These are phyloP conservation scores for Alternaria gaisen DNA, from an alignment of 2,329 filamentous ascomycete species.

Conservation along the genomic window DNA sequence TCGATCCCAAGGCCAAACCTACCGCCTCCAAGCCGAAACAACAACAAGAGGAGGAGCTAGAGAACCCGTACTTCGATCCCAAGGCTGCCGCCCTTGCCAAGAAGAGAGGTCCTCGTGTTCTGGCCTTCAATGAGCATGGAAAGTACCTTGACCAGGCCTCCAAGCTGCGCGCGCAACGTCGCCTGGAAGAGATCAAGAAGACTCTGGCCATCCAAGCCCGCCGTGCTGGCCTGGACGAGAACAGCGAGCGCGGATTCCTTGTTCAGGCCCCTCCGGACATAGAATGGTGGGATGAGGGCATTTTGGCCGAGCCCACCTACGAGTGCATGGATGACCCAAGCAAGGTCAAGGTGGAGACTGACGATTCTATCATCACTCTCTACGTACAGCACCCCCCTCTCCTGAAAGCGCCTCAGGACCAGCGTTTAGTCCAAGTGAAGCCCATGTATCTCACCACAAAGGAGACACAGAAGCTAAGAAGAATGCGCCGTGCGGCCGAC, in stretches of 20 bases:
- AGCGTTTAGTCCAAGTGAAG: slow-evolving; percentile 79
- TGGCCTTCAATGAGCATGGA: slow-evolving; percentile 93
- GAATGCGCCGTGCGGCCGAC: slow-evolving; percentile 89
- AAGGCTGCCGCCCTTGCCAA: slow-evolving; percentile 64
- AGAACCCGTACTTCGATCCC: slow-evolving; percentile 86
- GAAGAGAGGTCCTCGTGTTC: slow-evolving; percentile 70
- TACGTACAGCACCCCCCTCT: slow-evolving; percentile 94
- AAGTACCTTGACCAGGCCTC: slow-evolving; percentile 97
- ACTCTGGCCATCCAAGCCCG: slow-evolving; percentile 86
- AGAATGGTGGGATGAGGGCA: slow-evolving; percentile 97
- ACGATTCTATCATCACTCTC: slow-evolving; percentile 87
- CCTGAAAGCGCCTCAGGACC: slow-evolving; percentile 90
- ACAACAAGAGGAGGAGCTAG: slow-evolving; percentile 65
- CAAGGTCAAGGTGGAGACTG: slow-evolving; percentile 75
- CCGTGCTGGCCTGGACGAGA: slow-evolving; percentile 93
- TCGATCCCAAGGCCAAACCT: slow-evolving; percentile 40
- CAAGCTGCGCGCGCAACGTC: slow-evolving; percentile 84
- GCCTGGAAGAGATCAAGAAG: slow-evolving; percentile 93
- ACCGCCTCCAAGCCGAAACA: slow-evolving; percentile 45
- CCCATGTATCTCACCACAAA: slow-evolving; percentile 91
- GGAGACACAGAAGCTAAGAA: slow-evolving; percentile 89
- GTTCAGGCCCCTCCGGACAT: slow-evolving; percentile 85
- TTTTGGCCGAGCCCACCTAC: slow-evolving; percentile 80
- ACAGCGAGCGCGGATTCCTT: slow-evolving; percentile 88
- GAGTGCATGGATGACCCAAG: slow-evolving; percentile 70